Conservation (phyloP, 2,329 filamentous ascomycete species). For the Colletotrichum karsti region DNA sequence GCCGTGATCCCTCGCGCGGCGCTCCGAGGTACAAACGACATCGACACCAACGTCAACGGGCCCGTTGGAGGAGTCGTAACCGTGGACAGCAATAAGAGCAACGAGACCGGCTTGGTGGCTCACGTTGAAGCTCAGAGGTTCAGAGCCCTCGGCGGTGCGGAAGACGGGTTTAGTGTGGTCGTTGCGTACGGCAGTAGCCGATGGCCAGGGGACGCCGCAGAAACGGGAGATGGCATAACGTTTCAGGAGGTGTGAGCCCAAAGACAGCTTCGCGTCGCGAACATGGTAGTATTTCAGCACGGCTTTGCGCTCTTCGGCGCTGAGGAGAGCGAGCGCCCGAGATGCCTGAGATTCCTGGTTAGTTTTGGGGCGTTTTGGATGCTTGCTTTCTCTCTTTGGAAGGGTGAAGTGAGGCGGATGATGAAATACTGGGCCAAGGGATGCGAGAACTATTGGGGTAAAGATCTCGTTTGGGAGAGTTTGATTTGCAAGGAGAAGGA, state of each 20-base stretch:
- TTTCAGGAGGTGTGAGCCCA: slow-evolving; percentile 79
- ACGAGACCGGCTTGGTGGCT: slow-evolving; percentile 83
- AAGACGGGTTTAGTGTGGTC: slow-evolving; percentile 63
- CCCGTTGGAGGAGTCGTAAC: slow-evolving; percentile 32
- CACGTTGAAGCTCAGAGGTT: slow-evolving; percentile 75
- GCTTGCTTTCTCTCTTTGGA: neutral
- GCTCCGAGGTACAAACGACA: slow-evolving; percentile 78
- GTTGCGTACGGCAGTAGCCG: slow-evolving; percentile 65
- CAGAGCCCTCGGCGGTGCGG: slow-evolving; percentile 53
- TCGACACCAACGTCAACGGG: slow-evolving; percentile 73
- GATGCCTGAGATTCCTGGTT: slow-evolving; percentile 51
- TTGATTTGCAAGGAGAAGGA: neutral
- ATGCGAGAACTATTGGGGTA: neutral
- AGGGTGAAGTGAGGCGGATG: slow-evolving; percentile 4
- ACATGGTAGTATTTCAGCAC: slow-evolving; percentile 72
- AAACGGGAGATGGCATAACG: slow-evolving; percentile 71
- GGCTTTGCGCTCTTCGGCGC: slow-evolving; percentile 61
- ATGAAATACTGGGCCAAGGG: neutral
- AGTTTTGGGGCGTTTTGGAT: neutral
- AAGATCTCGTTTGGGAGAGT: neutral
- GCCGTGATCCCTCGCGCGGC: slow-evolving; percentile 67
- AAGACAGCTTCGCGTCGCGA: slow-evolving; percentile 77
- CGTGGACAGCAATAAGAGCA: slow-evolving; percentile 65
- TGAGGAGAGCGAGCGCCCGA: slow-evolving; percentile 61
- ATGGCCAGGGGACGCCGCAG: slow-evolving; percentile 67